A percentile compares a stretch with the other conserved stretches of the same genome.
Evolutionary conservation across 192 early-diverging fungal species (phyloP).

Genomic region (Umbelopsis sp.): DNA sequence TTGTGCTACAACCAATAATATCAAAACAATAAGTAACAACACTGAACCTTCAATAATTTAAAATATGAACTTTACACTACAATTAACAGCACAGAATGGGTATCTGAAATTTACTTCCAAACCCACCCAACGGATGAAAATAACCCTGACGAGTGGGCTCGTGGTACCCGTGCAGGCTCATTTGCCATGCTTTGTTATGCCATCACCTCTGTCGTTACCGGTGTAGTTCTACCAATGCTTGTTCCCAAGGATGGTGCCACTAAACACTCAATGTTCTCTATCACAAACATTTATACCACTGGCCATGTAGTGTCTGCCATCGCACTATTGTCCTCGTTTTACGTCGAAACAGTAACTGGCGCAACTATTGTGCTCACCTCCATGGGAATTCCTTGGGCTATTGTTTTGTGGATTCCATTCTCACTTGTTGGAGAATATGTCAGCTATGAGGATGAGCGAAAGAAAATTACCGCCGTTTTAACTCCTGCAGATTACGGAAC

Average conservation of each 20-base stretch:
- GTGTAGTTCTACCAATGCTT: slow-evolving; percentile 60
- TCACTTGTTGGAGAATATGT: slow-evolving; percentile 83
- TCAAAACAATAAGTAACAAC: no score
- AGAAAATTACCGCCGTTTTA: background rate
- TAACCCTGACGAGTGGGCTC: slow-evolving; percentile 40
- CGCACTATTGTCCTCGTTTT: slow-evolving; percentile 69
- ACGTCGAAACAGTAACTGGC: slow-evolving; percentile 51
- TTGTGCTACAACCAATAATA: no score
- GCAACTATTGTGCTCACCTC: slow-evolving; percentile 73
- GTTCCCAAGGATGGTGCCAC: slow-evolving; percentile 29
- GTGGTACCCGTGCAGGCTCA: slow-evolving; percentile 80
- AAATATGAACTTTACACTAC: no score
- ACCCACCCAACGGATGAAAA: slow-evolving; percentile 29
- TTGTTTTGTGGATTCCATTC: slow-evolving; percentile 91
- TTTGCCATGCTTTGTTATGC: slow-evolving; percentile 84
- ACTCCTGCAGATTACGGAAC: background rate
- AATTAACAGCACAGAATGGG: slow-evolving; percentile 65
- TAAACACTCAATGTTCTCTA: slow-evolving; percentile 38
- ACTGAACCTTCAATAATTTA: no score
- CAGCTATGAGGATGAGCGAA: slow-evolving; percentile 48
- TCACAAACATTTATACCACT: slow-evolving; percentile 68
- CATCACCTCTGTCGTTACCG: slow-evolving; percentile 68
- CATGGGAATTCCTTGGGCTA: slow-evolving; percentile 88
- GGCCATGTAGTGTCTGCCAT: slow-evolving; percentile 68
- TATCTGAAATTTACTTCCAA: slow-evolving; percentile 56